These are phyloP conservation scores for Staphylotrichum longicolle DNA, from an alignment of 495 filamentous ascomycete genomes.

Conservation along the genomic window DNA sequence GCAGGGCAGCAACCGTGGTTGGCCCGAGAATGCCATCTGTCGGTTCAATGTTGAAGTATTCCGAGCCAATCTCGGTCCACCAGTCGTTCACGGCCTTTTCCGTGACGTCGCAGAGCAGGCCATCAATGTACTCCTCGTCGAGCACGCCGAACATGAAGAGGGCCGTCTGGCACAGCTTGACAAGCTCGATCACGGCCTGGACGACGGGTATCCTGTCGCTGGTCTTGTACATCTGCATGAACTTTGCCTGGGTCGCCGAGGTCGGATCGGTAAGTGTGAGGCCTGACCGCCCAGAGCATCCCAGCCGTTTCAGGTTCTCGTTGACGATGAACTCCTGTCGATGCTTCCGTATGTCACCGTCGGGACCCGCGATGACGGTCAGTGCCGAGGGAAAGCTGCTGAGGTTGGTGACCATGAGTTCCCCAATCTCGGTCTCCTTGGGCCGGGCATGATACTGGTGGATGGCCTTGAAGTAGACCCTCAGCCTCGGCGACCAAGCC, in stretches of 20 bases:
- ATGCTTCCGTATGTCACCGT: constrained; percentile 78
- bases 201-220: constrained; percentile 76
- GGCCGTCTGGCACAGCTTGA: constrained; percentile 89
- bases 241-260: constrained; percentile 82
- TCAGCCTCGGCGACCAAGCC: constrained; percentile 73
- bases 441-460: constrained; percentile 77
- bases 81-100: constrained; percentile 89
- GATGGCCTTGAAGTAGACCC: constrained; percentile 82
- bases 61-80: constrained; percentile 93
- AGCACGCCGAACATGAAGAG: constrained; percentile 85
- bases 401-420: constrained; percentile 90
- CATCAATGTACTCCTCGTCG: constrained; percentile 86
- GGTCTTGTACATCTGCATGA: constrained; percentile 83
- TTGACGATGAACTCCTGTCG: constrained; percentile 89
- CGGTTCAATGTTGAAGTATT: constrained; percentile 87
- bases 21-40: constrained; percentile 89
- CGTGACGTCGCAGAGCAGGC: constrained; percentile 87
- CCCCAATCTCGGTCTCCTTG: constrained; percentile 79
- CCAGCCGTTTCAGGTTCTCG: constrained; percentile 87
- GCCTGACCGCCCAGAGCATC: constrained; percentile 85
- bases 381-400: constrained; percentile 84
- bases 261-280: constrained; percentile 74
- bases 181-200: constrained; percentile 77
- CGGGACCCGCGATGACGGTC: constrained; percentile 83
- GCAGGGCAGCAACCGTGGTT: constrained; percentile 82